Evolutionary conservation across 495 filamentous ascomycete genomes (phyloP).

Genomic region (Trichoderma gamsii): DNA sequence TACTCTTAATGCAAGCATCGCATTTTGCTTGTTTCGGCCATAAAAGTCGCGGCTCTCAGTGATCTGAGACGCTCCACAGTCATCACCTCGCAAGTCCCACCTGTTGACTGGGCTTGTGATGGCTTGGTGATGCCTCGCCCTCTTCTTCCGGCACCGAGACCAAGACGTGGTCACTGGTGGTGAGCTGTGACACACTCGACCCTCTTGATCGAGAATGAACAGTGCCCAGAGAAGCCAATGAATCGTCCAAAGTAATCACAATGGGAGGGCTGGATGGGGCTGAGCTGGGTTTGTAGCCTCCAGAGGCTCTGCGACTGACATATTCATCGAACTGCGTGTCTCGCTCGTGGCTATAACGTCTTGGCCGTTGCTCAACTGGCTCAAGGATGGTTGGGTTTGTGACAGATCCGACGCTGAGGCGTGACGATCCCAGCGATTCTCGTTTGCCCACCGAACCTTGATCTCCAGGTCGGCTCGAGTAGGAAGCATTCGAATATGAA

Average conservation of each 20-base stretch:
- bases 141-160: slow-evolving; percentile 15
- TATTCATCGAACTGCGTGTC: slow-evolving; percentile 33
- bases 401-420: slow-evolving; percentile 8
- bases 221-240: neutral
- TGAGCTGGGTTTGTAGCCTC: slow-evolving; percentile 27
- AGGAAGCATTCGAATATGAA: slow-evolving; percentile 14
- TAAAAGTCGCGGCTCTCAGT: neutral
- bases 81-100: neutral
- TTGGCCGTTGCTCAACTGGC: slow-evolving; percentile 18
- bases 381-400: neutral
- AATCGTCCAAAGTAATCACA: slow-evolving; percentile 28
- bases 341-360: slow-evolving; percentile 31
- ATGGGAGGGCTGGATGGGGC: neutral
- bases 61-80: neutral
- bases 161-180: slow-evolving; percentile 10
- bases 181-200: neutral
- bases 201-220: neutral
- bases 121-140: neutral
- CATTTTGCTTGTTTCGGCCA: neutral
- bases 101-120: neutral
- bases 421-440: neutral
- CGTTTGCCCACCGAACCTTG: neutral
- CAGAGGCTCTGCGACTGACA: slow-evolving; percentile 20
- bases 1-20: neutral
- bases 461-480: slow-evolving; percentile 18